Conservation (phyloP, 2,329 filamentous ascomycete species). For the Botrytis hyacinthi region DNA sequence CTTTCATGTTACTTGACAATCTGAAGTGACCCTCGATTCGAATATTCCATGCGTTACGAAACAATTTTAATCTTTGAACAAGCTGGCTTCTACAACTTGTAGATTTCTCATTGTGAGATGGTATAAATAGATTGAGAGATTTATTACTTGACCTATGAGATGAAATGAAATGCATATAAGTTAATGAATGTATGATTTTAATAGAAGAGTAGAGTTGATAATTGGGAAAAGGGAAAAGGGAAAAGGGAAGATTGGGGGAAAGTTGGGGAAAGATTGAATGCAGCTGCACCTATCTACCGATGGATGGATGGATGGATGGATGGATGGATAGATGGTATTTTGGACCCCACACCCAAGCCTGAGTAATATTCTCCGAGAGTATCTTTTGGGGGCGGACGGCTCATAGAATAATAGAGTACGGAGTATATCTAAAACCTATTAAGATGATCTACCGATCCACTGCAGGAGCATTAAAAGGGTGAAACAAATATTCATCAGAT, state of each 20-base stretch:
- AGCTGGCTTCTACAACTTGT: not conserved
- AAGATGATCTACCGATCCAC: slow-evolving; percentile 5
- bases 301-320: not conserved
- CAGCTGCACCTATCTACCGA: not conserved
- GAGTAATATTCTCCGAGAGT: slow-evolving; percentile 1
- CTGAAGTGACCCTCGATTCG: not conserved
- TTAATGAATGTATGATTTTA: not conserved
- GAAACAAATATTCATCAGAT: slow-evolving; percentile 4
- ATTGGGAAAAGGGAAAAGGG: not conserved
- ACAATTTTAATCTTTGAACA: not conserved
- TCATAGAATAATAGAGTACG: not conserved
- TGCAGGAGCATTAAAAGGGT: not conserved
- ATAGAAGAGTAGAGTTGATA: not conserved
- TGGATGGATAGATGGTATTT: not conserved
- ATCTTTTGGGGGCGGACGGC: not conserved
- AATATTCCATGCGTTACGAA: not conserved
- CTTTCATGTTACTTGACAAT: not conserved
- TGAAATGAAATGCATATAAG: not conserved
- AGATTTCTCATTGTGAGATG: not conserved
- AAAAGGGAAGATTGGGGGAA: not conserved
- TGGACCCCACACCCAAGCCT: not conserved
- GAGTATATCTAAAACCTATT: not conserved
- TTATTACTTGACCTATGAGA: no score
- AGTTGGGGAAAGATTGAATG: not conserved
- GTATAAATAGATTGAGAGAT: not conserved